These are phyloP conservation scores for Martensiomyces pterosporus DNA, from an alignment of 192 early-diverging fungal genomes.

Conservation along the genomic window DNA sequence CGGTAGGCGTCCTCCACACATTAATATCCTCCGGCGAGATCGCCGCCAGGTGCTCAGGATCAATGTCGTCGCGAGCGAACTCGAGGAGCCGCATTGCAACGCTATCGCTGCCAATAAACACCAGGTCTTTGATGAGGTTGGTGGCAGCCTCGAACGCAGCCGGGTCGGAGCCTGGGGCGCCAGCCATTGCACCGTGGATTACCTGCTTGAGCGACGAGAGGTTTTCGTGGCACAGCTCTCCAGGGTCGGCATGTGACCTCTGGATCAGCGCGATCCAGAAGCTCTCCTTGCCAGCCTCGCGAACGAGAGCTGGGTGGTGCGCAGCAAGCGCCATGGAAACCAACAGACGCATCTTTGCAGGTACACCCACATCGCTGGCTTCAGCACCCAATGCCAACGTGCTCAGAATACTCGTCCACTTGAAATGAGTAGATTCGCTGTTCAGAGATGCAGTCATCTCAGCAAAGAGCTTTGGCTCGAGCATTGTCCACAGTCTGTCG, in stretches of 20 bases:
- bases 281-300: conserved; percentile 56
- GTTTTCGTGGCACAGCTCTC: conserved; percentile 53
- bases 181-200: conserved; percentile 41
- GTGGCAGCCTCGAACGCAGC: conserved; percentile 9
- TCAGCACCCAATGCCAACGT: conserved; percentile 7
- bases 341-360: conserved; percentile 18
- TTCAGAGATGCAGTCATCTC: conserved; percentile 14
- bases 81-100: conserved; percentile 33
- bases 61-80: conserved; percentile 19
- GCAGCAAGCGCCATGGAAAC: conserved; percentile 55
- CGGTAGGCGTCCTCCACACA: conserved; percentile 32
- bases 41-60: conserved; percentile 13
- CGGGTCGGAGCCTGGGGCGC: conserved; percentile 24
- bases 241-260: conserved; percentile 66
- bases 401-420: conserved; percentile 26
- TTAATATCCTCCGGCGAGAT: conserved; percentile 29
- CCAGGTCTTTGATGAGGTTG: conserved; percentile 23
- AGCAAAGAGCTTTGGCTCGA: conserved; percentile 11
- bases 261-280: conserved; percentile 85
- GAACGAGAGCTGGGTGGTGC: conserved; percentile 19
- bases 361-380: conserved; percentile 5
- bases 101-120: conserved; percentile 26
- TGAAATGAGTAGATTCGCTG: not conserved
- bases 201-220: conserved; percentile 44
- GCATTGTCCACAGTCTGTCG: conserved; percentile 17